Evolutionary conservation across 148 eudicot species (phyloP).

Genomic region (Cornus controversa): DNA sequence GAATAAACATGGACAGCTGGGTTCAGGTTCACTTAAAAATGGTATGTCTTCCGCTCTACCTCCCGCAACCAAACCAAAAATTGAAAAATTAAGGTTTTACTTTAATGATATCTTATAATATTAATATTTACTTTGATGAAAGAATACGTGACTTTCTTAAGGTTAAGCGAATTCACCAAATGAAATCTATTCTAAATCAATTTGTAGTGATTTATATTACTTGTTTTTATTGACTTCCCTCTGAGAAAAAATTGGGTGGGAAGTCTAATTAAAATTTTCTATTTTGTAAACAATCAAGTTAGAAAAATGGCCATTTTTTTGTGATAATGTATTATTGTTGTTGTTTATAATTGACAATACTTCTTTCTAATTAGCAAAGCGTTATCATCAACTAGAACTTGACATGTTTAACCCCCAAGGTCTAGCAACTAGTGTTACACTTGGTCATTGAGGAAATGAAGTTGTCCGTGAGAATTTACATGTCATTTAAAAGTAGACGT

Average conservation of each 20-base stretch:
- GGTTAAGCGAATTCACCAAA: no score
- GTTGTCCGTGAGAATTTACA: background rate
- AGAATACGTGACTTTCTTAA: background rate
- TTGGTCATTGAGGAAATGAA: background rate
- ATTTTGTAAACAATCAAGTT: no score
- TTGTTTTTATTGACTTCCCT: no score
- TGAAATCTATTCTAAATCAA: background rate
- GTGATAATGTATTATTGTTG: background rate
- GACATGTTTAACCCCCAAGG: background rate
- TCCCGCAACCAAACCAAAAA: background rate
- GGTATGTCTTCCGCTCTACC: constrained; percentile 40
- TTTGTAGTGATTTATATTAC: background rate
- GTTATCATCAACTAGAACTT: background rate
- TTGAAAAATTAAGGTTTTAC: background rate
- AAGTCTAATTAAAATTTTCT: no score
- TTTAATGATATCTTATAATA: background rate
- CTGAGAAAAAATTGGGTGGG: no score
- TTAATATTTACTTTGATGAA: background rate
- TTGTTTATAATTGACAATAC: background rate
- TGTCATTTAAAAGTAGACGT: background rate
- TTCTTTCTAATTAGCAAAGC: background rate
- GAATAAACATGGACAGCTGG: constrained; percentile 99
- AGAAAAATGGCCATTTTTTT: no score
- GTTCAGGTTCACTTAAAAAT: constrained; percentile 76
- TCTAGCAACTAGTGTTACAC: background rate